phyloP scores from a whole-genome alignment of 2,329 filamentous ascomycete genomes.

The Colletotrichum lentis region DNA sequence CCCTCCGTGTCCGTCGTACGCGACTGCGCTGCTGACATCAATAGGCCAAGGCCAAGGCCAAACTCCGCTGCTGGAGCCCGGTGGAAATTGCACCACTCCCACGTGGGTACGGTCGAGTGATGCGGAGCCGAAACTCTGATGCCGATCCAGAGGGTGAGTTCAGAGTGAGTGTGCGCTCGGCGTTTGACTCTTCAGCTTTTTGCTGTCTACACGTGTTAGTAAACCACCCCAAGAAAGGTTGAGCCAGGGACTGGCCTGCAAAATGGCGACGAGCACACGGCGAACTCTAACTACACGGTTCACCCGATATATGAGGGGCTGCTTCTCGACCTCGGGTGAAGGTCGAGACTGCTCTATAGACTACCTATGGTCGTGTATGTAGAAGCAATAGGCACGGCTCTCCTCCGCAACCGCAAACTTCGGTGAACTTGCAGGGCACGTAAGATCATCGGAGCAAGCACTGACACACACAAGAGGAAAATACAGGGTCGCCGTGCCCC shows the following conservation, averaged over 20 bases:
- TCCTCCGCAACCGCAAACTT: too few relatives aligned
- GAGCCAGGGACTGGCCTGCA: slow-evolving; percentile 14
- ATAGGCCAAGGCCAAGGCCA: too few relatives aligned
- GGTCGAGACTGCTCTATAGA: too few relatives aligned
- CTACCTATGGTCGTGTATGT: too few relatives aligned
- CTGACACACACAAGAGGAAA: background rate
- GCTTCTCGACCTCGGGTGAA: background rate
- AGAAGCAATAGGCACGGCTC: background rate
- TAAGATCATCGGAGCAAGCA: background rate
- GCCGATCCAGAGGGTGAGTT: too few relatives aligned
- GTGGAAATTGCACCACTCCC: slow-evolving; percentile 2
- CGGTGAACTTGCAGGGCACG: background rate
- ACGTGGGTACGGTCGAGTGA: slow-evolving; percentile 23
- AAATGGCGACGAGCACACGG: background rate
- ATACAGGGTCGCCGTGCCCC: background rate
- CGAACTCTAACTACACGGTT: slow-evolving; percentile 25
- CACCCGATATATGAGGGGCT: slow-evolving; percentile 16
- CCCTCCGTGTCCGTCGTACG: background rate
- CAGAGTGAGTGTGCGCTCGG: too few relatives aligned
- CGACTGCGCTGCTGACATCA: too few relatives aligned
- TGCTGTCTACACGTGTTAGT: too few relatives aligned
- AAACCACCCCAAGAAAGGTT: too few relatives aligned
- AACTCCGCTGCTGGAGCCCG: too few relatives aligned
- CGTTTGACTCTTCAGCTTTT: too few relatives aligned
- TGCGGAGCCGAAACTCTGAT: background rate